These are phyloP conservation scores for Glebionis coronaria DNA, from an alignment of 129 eudicot genomes.

Conservation along the genomic window DNA sequence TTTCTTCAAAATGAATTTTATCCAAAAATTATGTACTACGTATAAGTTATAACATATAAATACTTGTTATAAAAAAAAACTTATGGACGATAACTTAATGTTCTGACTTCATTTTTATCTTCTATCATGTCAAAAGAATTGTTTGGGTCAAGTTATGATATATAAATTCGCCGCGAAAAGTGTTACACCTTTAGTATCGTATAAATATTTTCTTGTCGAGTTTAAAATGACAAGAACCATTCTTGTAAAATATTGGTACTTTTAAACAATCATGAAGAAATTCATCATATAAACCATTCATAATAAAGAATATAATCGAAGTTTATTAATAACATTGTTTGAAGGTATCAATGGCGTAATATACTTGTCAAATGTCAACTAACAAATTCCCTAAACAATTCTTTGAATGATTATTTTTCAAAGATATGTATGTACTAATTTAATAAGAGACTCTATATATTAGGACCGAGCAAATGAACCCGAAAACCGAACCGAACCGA, in stretches of 20 bases:
- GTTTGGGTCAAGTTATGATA: neutral
- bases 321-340: neutral
- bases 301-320: neutral
- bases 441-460: neutral
- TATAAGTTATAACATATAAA: too few species aligned
- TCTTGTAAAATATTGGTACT: neutral
- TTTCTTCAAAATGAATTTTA: too few species aligned
- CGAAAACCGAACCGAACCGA: too few species aligned
- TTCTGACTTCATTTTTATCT: too few species aligned
- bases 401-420: neutral
- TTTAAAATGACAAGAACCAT: neutral
- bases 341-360: neutral
- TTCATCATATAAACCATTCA: neutral
- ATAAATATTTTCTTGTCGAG: too few species aligned
- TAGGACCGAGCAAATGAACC: too few species aligned
- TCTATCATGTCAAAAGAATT: neutral
- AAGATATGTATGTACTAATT: neutral
- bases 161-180: neutral
- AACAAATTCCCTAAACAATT: neutral
- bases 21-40: too few species aligned
- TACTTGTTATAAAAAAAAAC: too few species aligned
- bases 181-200: neutral
- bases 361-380: neutral
- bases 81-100: too few species aligned
- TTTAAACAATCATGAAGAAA: neutral